Evolutionary conservation across 805 yeast species (phyloP), one percentile per base, ranked within the genome.

Genomic region (Candida germanica): DNA sequence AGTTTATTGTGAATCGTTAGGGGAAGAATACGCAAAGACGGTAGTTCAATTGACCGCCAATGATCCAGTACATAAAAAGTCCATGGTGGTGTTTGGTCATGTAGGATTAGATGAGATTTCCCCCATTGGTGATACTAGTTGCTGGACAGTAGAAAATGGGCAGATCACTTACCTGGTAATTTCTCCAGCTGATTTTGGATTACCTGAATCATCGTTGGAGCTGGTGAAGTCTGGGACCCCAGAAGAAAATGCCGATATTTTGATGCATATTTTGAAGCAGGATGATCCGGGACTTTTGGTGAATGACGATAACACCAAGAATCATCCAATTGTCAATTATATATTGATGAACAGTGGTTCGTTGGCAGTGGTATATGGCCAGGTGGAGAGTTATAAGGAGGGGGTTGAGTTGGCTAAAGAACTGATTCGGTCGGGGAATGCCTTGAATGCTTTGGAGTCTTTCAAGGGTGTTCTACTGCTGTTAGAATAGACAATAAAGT

Each of bases 31-130:
- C 51, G 96, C 97, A 4, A 74, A 79, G 48, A 87, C 96, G 1
- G 86, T 88, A 1, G 66, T 79, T 6, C 62, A 70, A 37, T 66
- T 93, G 40, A 85, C 85, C 42, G 54, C 56, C 31, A 59, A 64
- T 23, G 64, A 66, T 15, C 66, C 68, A 6, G 66, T 68, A 42
- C 71, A 65, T 59, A 64, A 30, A 56, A 55, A 61, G 64, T 85
- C 95, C 1, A 76, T 89, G 77, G 84, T 93, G 14, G 99, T 93
- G 13, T 91, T 85, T 79, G 99, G 99, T 9, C 80, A 80, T 35
- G 77, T 85, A 32, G 96, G 96, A 0, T 66, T 93, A 20, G 99
- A 93, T 55, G 98, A 93, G 63, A 84, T 93, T 23, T 83, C 96
- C 2, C 96, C 97, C 2, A 77, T 82, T 20, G 98, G 97, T 0